phyloP scores from a whole-genome alignment of 169 alveolate genomes.

The Plasmodium vinckei region DNA sequence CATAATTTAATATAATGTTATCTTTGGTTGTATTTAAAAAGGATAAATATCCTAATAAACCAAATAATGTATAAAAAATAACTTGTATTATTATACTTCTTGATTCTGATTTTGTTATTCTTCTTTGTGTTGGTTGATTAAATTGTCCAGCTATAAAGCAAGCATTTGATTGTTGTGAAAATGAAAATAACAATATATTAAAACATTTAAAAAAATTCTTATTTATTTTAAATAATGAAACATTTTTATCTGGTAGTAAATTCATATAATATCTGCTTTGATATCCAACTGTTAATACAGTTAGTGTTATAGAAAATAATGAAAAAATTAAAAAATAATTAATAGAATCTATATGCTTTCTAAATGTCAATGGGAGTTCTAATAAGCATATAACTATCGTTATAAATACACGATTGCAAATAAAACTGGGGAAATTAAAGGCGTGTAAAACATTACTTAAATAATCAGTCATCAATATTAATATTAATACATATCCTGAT shows the following conservation, averaged over 20 bases:
- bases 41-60: slow-evolving; percentile 57
- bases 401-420: slow-evolving; percentile 28
- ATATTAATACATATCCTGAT: slow-evolving; percentile 51
- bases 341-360: slow-evolving; percentile 51
- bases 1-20: slow-evolving; percentile 66
- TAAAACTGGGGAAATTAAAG: slow-evolving; percentile 37
- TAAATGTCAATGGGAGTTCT: slow-evolving; percentile 48
- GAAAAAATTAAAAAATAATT: slow-evolving; percentile 32
- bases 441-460: slow-evolving; percentile 37
- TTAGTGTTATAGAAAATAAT: slow-evolving; percentile 37
- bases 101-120: slow-evolving; percentile 68
- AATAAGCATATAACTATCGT: slow-evolving; percentile 29
- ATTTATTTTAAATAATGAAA: slow-evolving; percentile 23
- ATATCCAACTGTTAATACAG: slow-evolving; percentile 43
- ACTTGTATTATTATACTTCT: slow-evolving; percentile 61
- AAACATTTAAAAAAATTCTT: slow-evolving; percentile 57
- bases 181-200: slow-evolving; percentile 56
- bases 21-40: slow-evolving; percentile 56
- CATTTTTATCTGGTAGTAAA: slow-evolving; percentile 21
- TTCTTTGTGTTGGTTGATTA: slow-evolving; percentile 71
- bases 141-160: slow-evolving; percentile 72
- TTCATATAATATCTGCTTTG: slow-evolving; percentile 27
- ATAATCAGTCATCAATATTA: slow-evolving; percentile 56
- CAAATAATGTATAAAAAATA: slow-evolving; percentile 62
- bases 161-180: slow-evolving; percentile 75